Evolutionary conservation across 306 rosid genomes (phyloP), one percentile per base, ranked within the genome.

Genomic region (Carpinus fangiana): DNA sequence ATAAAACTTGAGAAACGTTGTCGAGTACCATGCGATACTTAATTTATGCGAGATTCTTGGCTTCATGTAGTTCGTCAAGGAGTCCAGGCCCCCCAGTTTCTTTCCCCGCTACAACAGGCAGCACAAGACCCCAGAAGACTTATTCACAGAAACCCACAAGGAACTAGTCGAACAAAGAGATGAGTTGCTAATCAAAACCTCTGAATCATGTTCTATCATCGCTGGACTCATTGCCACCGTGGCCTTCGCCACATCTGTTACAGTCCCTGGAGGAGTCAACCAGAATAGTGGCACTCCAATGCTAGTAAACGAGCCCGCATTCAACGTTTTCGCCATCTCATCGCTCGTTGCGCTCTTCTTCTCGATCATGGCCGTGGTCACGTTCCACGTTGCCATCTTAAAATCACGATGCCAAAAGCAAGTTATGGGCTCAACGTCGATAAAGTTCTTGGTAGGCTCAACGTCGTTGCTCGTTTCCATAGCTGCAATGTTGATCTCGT

Each of bases 151-250:
- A 26, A 73, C 83, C 21, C 92, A 90, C 77, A 13, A 21, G 14
- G 34, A 70, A 0, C 79, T 86, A 3, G 53, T 80, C 38, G 56
- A 66, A 60, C 68, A 31, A 1, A 88, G 90, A 0, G 77, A 80
- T 1, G 65, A 77, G 1, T 90, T 89, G 94, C 82, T 84, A 3
- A 78, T 60, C 12, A 78, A 26, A 53, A 84, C 88, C 70, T 78
- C 92, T 0, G 81, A 82, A 21, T 83, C 92, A 0, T 88, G 94
- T 83, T 88, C 92, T 0, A 36, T 88, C 14, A 89, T 88, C 54
- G 89, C 89, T 2, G 83, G 88, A n/a, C 74, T 90, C 62, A 76
- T 90, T 7, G 92, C 92, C 76, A 73, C 89, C 0, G 87, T 88
- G 6, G 87, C 90, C 57, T 90, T 81, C 13, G 76, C 88, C 73